Base-by-base conservation (phyloP, 495 filamentous ascomycete genomes). In the Hypoxylon perforatum region DNA sequence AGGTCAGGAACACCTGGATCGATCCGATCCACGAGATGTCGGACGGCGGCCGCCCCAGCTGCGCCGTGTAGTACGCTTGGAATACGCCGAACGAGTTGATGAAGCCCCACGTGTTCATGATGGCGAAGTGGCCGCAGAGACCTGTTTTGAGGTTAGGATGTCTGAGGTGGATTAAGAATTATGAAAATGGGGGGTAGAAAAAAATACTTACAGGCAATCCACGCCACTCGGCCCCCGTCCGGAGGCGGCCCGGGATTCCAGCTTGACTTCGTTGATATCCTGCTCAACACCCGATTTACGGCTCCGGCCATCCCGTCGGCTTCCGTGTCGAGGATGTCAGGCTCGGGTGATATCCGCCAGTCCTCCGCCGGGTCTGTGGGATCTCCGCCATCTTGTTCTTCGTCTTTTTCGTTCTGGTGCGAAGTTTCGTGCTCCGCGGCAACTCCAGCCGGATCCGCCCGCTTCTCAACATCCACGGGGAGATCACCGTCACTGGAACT, bases 81-180 rank as follows among this genome's bases (percentile, higher is more conserved):
- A 94, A 96, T 1, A 93, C 82, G 14, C 92, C 91, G 64, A 92
- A 94, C 22, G 87, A 88, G 71, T 88, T 87, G 73, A 91, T 87
- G 56, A 77, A 68, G 46, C 76, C 79, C 74, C 81, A 85, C 3
- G 82, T 84, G 55, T 79, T 81, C 65, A 81, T 81, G 19, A 84
- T 71, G 4, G 77, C 73, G 15, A 84, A 67, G 57, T 86, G 84
- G 6, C 67, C 75, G 36, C 75, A 77, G 14, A 80, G 62, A 33
- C 79, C 83, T 81, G 57, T 8, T 41, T 45, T 23, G 35, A 4
- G 33, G 7, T 60, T 25, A 63, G 57, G 38, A 39, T 47, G 46
- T 17, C 14, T n/a, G n/a, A 4, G 12, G 35, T 22, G 10, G 8
- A 44, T 39, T 17, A 51, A 15, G 11, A 25, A 28, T 28, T 28